These are phyloP conservation scores for Vitis rupestris DNA, from an alignment of 164 flowering plant genomes.

Conservation along the genomic window DNA sequence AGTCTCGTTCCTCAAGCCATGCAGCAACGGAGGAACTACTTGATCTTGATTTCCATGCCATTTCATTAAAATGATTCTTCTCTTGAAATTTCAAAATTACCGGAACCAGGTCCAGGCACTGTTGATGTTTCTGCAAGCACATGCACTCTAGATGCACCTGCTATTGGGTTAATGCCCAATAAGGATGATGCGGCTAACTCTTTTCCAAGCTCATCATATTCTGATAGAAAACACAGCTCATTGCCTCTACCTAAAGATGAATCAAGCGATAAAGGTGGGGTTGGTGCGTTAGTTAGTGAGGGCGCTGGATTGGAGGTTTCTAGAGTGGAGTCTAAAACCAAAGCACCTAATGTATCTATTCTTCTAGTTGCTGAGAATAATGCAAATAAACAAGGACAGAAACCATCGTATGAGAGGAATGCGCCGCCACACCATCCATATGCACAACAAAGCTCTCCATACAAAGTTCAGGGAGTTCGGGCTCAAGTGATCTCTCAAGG, in stretches of 20 bases:
- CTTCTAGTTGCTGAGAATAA: slow-evolving; percentile 13
- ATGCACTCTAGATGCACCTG: slow-evolving; percentile 21
- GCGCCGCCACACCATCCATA: slow-evolving; percentile 24
- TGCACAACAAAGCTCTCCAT: slow-evolving; percentile 21
- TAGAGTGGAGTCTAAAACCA: slow-evolving; percentile 30
- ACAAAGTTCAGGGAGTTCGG: slow-evolving; percentile 34
- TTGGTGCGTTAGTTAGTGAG: too few species aligned
- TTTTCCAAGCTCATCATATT: slow-evolving; percentile 17
- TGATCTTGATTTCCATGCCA: slow-evolving; percentile 37
- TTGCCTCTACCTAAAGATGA: slow-evolving; percentile 25
- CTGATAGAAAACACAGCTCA: slow-evolving; percentile 22
- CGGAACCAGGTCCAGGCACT: slow-evolving; percentile 18
- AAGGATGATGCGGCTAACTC: slow-evolving; percentile 19
- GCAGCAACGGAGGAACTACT: slow-evolving; percentile 38
- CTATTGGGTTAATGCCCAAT: slow-evolving; percentile 19
- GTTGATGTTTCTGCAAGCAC: slow-evolving; percentile 14
- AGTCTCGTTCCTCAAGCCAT: slow-evolving; percentile 43
- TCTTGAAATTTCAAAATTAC: slow-evolving; percentile 17
- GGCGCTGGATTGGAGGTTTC: slow-evolving; percentile 19
- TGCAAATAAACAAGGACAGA: slow-evolving; percentile 18
- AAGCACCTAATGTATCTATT: slow-evolving; percentile 26
- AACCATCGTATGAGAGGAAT: slow-evolving; percentile 26
- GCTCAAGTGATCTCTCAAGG: slow-evolving; percentile 35
- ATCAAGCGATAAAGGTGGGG: slow-evolving; percentile 16
- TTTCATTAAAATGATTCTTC: slow-evolving; percentile 37